Conservation (phyloP, 331 rosid species). For the Stylosanthes scabra region DNA sequence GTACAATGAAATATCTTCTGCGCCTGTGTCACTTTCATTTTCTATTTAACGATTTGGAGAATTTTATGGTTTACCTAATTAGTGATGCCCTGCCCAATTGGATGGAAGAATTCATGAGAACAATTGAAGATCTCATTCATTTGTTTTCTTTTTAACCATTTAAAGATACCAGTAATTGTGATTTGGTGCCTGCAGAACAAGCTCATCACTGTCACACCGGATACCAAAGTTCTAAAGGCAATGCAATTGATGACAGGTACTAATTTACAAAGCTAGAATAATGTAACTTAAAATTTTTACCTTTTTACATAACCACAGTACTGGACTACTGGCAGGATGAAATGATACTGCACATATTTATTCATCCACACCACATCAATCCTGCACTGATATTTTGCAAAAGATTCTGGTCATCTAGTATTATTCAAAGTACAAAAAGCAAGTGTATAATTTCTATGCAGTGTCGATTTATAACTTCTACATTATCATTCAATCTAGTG, state of each 20-base stretch:
- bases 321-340: no score
- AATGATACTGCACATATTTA: no score
- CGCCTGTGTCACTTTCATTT: conserved; percentile 11
- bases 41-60: not conserved
- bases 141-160: conserved; percentile 3
- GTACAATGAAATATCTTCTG: not conserved
- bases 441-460: no score
- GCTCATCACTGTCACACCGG: conserved; percentile 90
- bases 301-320: no score
- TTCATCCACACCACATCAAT: no score
- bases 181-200: conserved; percentile 70
- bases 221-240: conserved; percentile 84
- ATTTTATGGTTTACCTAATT: conserved; percentile 6
- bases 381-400: no score
- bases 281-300: no score
- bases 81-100: conserved; percentile 7
- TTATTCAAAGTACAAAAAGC: no score
- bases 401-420: no score
- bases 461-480: no score
- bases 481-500: no score
- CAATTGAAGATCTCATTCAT: not conserved
- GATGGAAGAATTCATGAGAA: not conserved
- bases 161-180: conserved; percentile 29
- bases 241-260: conserved; percentile 99
- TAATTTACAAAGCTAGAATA: not conserved